Evolutionary conservation across 306 rosid genomes (phyloP), one percentile per base, ranked within the genome.

Genomic region (Aeschynomene evenia): DNA sequence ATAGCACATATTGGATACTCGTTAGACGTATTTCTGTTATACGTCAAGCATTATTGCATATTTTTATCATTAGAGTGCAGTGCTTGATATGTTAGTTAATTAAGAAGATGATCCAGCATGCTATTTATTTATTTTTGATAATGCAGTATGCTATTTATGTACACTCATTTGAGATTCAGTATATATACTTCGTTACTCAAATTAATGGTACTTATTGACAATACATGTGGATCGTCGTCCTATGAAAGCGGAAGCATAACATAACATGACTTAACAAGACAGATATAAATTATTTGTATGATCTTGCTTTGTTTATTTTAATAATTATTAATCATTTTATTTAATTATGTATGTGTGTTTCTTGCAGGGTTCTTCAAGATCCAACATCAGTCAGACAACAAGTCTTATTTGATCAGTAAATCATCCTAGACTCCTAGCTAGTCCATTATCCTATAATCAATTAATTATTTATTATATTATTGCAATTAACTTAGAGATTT

Each of bases 181-280:
- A n/a, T n/a, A n/a, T n/a, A 9, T 40, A 31, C 43, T 28, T 73
- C 4, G 31, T 33, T 26, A 20, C 2, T 22, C 12, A 36, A 66
- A 10, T 48, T 70, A 40, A 58, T 70, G 58, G 59, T 50, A 22
- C 21, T 21, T 29, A 54, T n/a, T n/a, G n/a, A n/a, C n/a, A n/a
- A n/a, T n/a, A 18, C 11, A 1, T 28, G 5, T 28, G 5, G 31
- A 28, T 28, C 3, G 53, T 42, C 15, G 23, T 69, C 61, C 73
- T 59, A 46, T 48, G 11, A 80, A 20, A 28, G 63, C 52, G 72
- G 66, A 46, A 29, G 49, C 65, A 76, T 46, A 70, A 45, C 65
- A 76, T 46, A 70, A 45, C 68, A 71, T 80, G 84, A 78, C 68
- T 15, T 16, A 66, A 52, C 48, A 29, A 71, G 76, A 76, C 81